Evolutionary conservation across 2,329 filamentous ascomycete species (phyloP).

Genomic region (Xylaria hypoxylon): DNA sequence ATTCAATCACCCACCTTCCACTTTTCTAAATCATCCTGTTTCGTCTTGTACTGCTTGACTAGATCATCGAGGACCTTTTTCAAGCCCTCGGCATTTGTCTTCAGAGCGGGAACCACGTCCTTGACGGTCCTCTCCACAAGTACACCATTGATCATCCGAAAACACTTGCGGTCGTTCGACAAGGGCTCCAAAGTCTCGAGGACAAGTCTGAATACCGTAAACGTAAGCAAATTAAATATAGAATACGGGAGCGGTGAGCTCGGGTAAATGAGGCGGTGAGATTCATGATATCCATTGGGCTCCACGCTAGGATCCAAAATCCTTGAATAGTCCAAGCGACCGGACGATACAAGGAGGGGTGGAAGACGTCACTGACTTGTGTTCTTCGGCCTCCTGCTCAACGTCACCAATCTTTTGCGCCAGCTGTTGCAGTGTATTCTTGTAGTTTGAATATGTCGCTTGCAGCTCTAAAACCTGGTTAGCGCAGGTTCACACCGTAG

Average conservation of each 20-base stretch:
- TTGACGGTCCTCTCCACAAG: constrained; percentile 93
- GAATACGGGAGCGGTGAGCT: constrained; percentile 55
- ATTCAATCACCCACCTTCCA: constrained; percentile 80
- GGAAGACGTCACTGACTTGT: constrained; percentile 77
- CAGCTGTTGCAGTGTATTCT: constrained; percentile 85
- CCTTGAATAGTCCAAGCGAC: constrained; percentile 30
- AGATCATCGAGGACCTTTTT: constrained; percentile 95
- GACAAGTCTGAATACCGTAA: constrained; percentile 75
- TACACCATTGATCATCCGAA: constrained; percentile 98
- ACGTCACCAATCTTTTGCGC: constrained; percentile 97
- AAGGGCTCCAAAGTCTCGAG: constrained; percentile 90
- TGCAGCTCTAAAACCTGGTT: constrained; percentile 73
- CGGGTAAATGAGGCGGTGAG: constrained; percentile 46
- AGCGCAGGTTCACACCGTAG: constrained; percentile 32
- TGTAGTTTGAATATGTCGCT: constrained; percentile 81
- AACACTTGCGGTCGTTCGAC: constrained; percentile 89
- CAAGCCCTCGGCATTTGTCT: constrained; percentile 93
- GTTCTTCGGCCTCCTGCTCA: constrained; percentile 96
- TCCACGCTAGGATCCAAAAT: constrained; percentile 40
- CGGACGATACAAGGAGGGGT: constrained; percentile 37
- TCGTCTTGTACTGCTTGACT: constrained; percentile 94
- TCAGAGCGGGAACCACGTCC: constrained; percentile 89
- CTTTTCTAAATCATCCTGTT: constrained; percentile 94
- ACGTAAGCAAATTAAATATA: constrained; percentile 42
- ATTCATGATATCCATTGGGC: constrained; percentile 42